Evolutionary conservation across 805 yeast species (phyloP).

Genomic region (Nakazawaea laoshanensis): DNA sequence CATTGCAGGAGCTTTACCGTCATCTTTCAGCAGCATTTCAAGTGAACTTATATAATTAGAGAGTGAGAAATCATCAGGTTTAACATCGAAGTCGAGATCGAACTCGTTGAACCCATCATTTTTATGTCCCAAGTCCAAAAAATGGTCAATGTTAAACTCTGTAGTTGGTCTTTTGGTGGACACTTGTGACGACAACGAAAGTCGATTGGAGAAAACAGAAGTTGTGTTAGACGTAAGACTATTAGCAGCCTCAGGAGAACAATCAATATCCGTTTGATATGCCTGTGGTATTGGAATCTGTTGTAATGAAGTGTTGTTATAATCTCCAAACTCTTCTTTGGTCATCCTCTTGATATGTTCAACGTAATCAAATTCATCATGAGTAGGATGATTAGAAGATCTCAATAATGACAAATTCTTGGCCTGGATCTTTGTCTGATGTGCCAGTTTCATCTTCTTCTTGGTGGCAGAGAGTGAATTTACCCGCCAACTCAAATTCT

Average conservation of each 20-base stretch:
- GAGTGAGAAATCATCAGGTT: conserved; percentile 12
- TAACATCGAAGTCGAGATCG: conserved; percentile 18
- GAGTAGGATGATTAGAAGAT: conserved; percentile 14
- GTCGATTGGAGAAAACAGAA: conserved; percentile 14
- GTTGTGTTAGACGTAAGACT: conserved; percentile 13
- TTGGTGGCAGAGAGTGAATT: conserved; percentile 11
- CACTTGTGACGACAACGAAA: conserved; percentile 11
- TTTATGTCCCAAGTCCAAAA: conserved; percentile 21
- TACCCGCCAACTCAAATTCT: conserved; percentile 27
- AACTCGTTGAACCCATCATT: conserved; percentile 12
- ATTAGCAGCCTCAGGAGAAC: conserved; percentile 18
- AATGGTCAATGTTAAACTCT: conserved; percentile 22
- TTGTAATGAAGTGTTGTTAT: conserved; percentile 11
- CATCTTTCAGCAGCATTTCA: conserved; percentile 22
- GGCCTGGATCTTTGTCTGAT: conserved; percentile 12
- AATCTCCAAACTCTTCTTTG: conserved; percentile 23
- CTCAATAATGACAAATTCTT: conserved; percentile 12
- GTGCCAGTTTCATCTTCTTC: conserved; percentile 5
- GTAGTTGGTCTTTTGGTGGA: not conserved
- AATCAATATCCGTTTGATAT: conserved; percentile 12
- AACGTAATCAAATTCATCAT: conserved; percentile 24
- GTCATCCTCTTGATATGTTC: conserved; percentile 28
- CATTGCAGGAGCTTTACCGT: conserved; percentile 1
- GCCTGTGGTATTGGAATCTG: not conserved
- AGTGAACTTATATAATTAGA: conserved; percentile 23